A percentile compares a stretch with the other conserved stretches of the same genome.
These are phyloP conservation scores for Solanum chiquidenum DNA, from an alignment of 257 asterid genomes.

Conservation along the genomic window DNA sequence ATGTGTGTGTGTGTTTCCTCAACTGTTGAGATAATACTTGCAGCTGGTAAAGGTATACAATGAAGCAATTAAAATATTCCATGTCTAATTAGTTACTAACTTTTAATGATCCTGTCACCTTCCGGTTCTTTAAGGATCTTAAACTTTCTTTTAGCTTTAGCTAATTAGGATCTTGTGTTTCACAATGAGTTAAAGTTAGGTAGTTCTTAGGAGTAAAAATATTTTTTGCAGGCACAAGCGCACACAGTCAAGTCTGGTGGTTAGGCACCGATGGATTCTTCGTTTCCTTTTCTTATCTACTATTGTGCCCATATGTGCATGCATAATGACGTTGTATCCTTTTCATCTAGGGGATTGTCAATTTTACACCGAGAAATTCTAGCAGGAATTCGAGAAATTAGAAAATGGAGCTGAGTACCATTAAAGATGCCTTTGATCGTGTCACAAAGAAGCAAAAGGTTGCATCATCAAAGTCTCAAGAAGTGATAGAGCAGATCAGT, in stretches of 20 bases:
- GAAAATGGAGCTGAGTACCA: slow-evolving; percentile 70
- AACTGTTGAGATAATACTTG: background rate
- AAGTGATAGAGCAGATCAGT: slow-evolving; percentile 54
- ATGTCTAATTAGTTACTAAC: background rate
- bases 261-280: background rate
- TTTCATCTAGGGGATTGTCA: slow-evolving; percentile 20
- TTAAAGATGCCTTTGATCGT: slow-evolving; percentile 79
- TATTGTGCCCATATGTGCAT: background rate
- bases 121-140: background rate
- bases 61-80: background rate
- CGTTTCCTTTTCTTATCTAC: background rate
- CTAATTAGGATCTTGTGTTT: background rate
- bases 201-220: background rate
- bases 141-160: background rate
- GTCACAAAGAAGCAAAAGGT: slow-evolving; percentile 83
- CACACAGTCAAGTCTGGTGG: background rate
- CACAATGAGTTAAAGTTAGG: background rate
- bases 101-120: background rate
- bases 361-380: background rate
- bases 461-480: slow-evolving; percentile 67
- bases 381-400: slow-evolving; percentile 10
- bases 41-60: background rate
- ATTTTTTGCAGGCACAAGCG: background rate
- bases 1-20: background rate
- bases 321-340: background rate